These are phyloP conservation scores for Parascedosporium putredinis DNA, from an alignment of 2,329 filamentous ascomycete species.

Conservation along the genomic window DNA sequence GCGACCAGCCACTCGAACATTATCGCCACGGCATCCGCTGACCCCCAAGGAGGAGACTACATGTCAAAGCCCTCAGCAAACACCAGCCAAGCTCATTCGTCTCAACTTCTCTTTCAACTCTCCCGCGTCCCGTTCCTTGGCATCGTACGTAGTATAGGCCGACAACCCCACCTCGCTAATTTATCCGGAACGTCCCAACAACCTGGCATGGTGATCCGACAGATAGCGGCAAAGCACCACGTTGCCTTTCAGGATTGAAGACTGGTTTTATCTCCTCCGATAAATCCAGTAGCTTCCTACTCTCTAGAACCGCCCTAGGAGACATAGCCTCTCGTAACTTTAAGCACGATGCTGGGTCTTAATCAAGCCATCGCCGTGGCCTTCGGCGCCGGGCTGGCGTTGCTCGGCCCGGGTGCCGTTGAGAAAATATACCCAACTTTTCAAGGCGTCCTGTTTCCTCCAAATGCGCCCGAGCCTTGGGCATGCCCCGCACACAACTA, in stretches of 20 bases:
- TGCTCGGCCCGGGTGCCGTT: background rate
- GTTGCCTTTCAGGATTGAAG: background rate
- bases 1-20: no score
- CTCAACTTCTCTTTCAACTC: no score
- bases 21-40: no score
- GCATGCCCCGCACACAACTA: constrained; percentile 24
- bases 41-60: no score
- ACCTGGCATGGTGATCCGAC: background rate
- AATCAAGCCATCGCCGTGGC: background rate
- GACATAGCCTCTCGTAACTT: background rate
- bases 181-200: background rate
- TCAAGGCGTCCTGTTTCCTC: background rate
- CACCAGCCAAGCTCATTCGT: no score
- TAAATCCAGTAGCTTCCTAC: background rate
- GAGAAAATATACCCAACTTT: background rate
- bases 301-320: background rate
- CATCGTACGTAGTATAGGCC: no score
- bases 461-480: background rate
- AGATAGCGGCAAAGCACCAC: background rate
- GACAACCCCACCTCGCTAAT: background rate
- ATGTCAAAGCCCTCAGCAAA: no score
- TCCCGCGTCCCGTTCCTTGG: background rate
- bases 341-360: background rate
- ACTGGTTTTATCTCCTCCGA: background rate
- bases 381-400: background rate